These are phyloP conservation scores for Cryphonectria japonica DNA, from an alignment of 2,329 filamentous ascomycete genomes.

Conservation along the genomic window DNA sequence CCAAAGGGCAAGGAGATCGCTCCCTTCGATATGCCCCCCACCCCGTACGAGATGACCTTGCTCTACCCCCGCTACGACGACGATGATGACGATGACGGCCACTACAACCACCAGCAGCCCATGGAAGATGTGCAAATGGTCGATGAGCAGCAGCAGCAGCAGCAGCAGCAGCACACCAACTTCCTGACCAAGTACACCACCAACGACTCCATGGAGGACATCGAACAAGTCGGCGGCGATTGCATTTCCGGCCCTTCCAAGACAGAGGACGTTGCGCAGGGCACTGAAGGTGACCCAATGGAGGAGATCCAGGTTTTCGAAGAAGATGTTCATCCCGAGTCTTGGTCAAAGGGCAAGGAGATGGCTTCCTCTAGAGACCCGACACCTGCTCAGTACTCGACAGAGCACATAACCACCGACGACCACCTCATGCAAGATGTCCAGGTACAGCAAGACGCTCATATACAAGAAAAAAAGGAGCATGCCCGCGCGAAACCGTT, in stretches of 20 bases:
- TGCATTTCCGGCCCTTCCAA: too few relatives aligned
- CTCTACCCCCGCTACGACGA: neutral
- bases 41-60: neutral
- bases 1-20: neutral
- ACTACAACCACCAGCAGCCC: too few relatives aligned
- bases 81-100: neutral
- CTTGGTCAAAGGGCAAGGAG: neutral
- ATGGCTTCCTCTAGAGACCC: neutral
- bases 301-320: neutral
- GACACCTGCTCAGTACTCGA: neutral
- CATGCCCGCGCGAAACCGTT: neutral
- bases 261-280: too few relatives aligned
- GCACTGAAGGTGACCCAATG: neutral
- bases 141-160: too few relatives aligned
- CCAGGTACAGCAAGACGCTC: too few relatives aligned
- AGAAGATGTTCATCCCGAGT: neutral
- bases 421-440: neutral
- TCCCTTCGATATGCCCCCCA: neutral
- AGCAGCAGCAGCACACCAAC: too few relatives aligned
- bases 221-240: too few relatives aligned
- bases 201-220: too few relatives aligned
- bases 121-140: too few relatives aligned
- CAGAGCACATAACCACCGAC: too few relatives aligned
- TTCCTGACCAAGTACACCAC: too few relatives aligned
- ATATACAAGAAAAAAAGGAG: neutral